phyloP scores from a whole-genome alignment of 2,329 filamentous ascomycete species.

The Thielaviopsis punctulata region DNA sequence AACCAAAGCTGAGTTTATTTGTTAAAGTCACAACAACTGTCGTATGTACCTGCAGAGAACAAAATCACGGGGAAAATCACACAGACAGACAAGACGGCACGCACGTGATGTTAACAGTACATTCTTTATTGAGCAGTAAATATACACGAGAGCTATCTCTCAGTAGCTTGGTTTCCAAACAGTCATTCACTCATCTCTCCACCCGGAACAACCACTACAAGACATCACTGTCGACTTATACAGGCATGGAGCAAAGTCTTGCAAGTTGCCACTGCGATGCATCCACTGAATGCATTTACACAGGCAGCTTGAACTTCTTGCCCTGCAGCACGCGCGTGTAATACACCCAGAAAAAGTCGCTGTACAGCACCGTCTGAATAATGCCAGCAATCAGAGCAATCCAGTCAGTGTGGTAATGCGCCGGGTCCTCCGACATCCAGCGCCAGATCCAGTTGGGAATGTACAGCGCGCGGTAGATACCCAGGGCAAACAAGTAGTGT shows the following conservation, averaged over 20 bases:
- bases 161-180: neutral
- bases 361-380: conserved; percentile 87
- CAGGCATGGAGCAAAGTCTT: neutral
- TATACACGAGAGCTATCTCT: neutral
- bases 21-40: neutral
- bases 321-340: conserved; percentile 90
- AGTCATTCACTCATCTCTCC: neutral
- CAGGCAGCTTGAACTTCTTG: conserved; percentile 73
- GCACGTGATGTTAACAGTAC: neutral
- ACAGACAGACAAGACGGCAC: neutral
- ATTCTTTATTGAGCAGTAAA: neutral
- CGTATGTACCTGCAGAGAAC: neutral
- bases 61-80: neutral
- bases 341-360: conserved; percentile 99
- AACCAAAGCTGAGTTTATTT: neutral
- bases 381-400: conserved; percentile 81
- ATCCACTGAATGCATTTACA: conserved; percentile 29
- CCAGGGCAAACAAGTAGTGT: conserved; percentile 89
- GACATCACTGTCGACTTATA: neutral
- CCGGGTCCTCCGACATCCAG: conserved; percentile 51
- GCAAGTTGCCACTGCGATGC: neutral
- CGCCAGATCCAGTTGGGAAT: conserved; percentile 98
- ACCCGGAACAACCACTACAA: neutral
- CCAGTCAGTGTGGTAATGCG: conserved; percentile 54
- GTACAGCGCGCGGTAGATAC: conserved; percentile 80